A percentile compares a stretch with the other conserved stretches of the same genome.
Evolutionary conservation across 352 stramenopile species (phyloP).

Genomic region (Globisporangium emineosum): DNA sequence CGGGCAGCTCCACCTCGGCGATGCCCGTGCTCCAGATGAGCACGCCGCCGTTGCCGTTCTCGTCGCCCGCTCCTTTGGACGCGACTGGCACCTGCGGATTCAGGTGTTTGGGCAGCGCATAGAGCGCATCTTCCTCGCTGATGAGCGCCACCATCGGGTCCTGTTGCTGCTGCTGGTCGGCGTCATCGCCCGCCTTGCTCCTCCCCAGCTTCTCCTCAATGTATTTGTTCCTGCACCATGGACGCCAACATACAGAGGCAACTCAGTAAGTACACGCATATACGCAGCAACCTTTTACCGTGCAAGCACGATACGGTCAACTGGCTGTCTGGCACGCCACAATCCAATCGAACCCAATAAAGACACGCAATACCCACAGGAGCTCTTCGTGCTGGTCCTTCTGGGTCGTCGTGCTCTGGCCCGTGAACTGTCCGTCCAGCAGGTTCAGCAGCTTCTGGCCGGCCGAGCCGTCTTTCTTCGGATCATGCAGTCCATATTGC

Average conservation of each 20-base stretch:
- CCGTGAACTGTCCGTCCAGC: slow-evolving; percentile 80
- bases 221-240: slow-evolving; percentile 62
- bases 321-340: background rate
- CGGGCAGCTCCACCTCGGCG: slow-evolving; percentile 72
- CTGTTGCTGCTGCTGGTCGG: background rate
- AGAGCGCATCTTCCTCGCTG: slow-evolving; percentile 65
- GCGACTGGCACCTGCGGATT: slow-evolving; percentile 39
- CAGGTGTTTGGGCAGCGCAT: slow-evolving; percentile 57
- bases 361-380: slow-evolving; percentile 27
- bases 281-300: background rate
- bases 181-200: slow-evolving; percentile 22
- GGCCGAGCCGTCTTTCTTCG: slow-evolving; percentile 64
- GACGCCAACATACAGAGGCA: background rate
- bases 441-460: slow-evolving; percentile 70
- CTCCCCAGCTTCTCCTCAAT: slow-evolving; percentile 74
- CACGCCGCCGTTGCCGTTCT: slow-evolving; percentile 55
- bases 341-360: background rate
- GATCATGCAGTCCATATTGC: slow-evolving; percentile 65
- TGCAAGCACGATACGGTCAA: background rate
- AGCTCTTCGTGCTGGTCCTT: slow-evolving; percentile 78
- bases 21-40: slow-evolving; percentile 78
- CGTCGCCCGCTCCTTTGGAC: slow-evolving; percentile 29
- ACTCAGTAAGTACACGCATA: background rate
- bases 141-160: slow-evolving; percentile 16
- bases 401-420: slow-evolving; percentile 55